phyloP scores from a whole-genome alignment of 2,329 filamentous ascomycete species.

The Xylariaceae sp. region DNA sequence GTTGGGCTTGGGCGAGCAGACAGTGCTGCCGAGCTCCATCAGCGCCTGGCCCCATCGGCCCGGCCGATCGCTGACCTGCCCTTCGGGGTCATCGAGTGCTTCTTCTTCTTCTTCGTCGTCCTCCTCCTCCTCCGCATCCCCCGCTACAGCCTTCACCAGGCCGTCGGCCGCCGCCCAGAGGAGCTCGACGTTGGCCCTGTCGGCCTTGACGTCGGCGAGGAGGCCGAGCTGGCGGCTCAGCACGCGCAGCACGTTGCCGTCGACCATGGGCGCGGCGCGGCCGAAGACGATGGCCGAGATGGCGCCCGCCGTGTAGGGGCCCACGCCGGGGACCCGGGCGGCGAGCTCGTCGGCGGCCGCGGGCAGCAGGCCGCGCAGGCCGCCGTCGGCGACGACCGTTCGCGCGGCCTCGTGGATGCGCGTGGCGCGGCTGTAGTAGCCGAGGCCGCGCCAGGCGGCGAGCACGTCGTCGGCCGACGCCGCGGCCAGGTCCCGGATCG shows the following conservation, averaged over 20 bases:
- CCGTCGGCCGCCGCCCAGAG: constrained; percentile 52
- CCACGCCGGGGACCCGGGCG: constrained; percentile 49
- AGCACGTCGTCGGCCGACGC: constrained; percentile 50
- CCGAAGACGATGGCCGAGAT: constrained; percentile 58
- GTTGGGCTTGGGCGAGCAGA: constrained; percentile 53
- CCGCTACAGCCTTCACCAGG: constrained; percentile 44
- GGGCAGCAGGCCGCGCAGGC: constrained; percentile 42
- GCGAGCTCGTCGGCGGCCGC: constrained; percentile 36
- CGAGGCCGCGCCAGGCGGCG: constrained; percentile 51
- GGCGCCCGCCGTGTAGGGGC: constrained; percentile 55
- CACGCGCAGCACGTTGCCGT: constrained; percentile 56
- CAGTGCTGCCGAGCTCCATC: constrained; percentile 58
- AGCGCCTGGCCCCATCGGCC: constrained; percentile 57
- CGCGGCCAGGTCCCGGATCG: constrained; percentile 45
- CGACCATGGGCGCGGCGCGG: constrained; percentile 50
- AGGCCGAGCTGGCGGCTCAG: constrained; percentile 53
- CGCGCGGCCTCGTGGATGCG: constrained; percentile 51
- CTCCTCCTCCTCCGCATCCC: constrained; percentile 25
- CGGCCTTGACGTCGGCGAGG: constrained; percentile 47
- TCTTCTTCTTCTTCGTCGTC: too few relatives aligned
- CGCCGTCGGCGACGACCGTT: constrained; percentile 35
- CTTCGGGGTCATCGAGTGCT: constrained; percentile 5
- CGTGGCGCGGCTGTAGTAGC: constrained; percentile 58
- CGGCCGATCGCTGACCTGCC: constrained; percentile 38
- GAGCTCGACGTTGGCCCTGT: constrained; percentile 43